Conservation (phyloP, 1,284 basidiomycete species). For the Grifola frondosa region DNA sequence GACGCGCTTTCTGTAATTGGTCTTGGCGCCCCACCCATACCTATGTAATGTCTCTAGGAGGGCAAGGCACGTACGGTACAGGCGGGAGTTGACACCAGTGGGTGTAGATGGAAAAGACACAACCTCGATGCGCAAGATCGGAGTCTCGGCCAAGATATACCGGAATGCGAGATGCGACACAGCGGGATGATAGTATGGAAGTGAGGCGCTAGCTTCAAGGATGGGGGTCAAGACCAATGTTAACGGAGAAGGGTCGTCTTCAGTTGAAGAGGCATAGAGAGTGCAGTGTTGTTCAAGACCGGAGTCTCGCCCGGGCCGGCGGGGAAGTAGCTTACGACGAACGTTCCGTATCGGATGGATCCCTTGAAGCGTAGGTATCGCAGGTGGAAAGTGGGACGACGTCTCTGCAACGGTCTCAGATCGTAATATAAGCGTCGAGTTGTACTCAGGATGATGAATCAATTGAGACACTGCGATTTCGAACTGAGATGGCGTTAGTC, state of each 20-base stretch:
- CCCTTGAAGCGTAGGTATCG: constrained; percentile 42
- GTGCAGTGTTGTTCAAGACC: constrained; percentile 76
- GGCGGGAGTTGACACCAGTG: constrained; percentile 54
- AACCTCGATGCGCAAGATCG: constrained; percentile 50
- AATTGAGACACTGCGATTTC: constrained; percentile 61
- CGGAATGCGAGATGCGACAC: constrained; percentile 75
- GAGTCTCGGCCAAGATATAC: constrained; percentile 34
- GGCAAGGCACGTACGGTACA: constrained; percentile 79
- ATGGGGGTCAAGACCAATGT: constrained; percentile 67
- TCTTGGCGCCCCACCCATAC: constrained; percentile 80
- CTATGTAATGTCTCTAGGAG: constrained; percentile 83
- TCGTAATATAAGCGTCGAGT: constrained; percentile 78
- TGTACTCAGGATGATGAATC: constrained; percentile 80
- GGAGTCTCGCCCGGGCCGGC: constrained; percentile 68
- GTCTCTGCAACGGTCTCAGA: constrained; percentile 62
- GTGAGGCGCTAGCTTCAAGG: constrained; percentile 37
- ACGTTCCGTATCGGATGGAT: constrained; percentile 46
- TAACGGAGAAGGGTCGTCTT: constrained; percentile 31
- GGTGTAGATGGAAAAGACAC: constrained; percentile 53
- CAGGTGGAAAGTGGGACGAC: constrained; percentile 33
- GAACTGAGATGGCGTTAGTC: constrained; percentile 47
- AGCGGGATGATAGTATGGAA: constrained; percentile 82
- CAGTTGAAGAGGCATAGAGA: constrained; percentile 43
- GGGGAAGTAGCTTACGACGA: constrained; percentile 64
- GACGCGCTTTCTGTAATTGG: constrained; percentile 85